These are phyloP conservation scores for Thoreauomyces humboldtii DNA, from an alignment of 192 early-diverging fungal genomes.

Conservation along the genomic window DNA sequence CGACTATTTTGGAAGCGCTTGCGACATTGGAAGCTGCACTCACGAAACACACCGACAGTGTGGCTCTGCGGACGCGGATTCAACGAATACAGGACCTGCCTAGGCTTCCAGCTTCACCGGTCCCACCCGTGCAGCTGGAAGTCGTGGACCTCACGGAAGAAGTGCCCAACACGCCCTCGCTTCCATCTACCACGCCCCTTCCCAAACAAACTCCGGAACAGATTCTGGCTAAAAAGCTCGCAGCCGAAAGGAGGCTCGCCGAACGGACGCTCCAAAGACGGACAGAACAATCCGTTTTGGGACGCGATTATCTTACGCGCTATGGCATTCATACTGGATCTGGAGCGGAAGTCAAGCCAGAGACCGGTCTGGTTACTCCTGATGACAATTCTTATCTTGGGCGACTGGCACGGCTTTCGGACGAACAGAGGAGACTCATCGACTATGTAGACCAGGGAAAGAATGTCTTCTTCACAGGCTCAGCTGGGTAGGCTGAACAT, in stretches of 20 bases:
- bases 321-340: not conserved
- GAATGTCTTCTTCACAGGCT: slow-evolving; percentile 15
- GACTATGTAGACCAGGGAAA: slow-evolving; percentile 5
- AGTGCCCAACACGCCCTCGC: not conserved
- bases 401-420: not conserved
- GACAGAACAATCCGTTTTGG: not conserved
- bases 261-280: not conserved
- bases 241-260: not conserved
- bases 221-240: not conserved
- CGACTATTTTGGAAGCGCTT: too few relatives aligned
- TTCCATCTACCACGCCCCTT: not conserved
- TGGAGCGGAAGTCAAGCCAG: not conserved
- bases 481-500: too few relatives aligned
- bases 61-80: too few relatives aligned
- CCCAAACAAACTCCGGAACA: slow-evolving; percentile 5
- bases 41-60: too few relatives aligned
- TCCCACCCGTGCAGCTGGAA: too few relatives aligned
- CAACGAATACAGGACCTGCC: too few relatives aligned
- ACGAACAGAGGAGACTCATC: not conserved
- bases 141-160: not conserved
- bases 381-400: not conserved
- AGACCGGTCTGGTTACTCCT: not conserved
- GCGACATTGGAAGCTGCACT: too few relatives aligned
- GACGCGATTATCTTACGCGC: not conserved
- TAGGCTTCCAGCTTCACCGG: too few relatives aligned